Evolutionary conservation across 805 yeast species (phyloP), one percentile per base, ranked within the genome.

Genomic region (Spathaspora boniae): DNA sequence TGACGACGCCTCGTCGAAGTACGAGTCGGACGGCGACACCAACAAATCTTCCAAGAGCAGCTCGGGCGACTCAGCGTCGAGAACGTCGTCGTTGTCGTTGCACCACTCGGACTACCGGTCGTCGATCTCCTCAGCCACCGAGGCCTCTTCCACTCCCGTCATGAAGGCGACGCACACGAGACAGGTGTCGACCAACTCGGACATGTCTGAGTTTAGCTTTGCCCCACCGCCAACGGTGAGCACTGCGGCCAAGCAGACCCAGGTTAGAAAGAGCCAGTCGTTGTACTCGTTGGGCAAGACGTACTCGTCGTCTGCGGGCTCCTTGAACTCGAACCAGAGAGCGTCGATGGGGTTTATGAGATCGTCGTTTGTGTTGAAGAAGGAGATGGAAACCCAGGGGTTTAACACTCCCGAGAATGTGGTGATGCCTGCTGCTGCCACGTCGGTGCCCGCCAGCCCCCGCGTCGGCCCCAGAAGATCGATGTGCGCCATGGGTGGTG

Each of bases 271-370:
- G 16, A 32, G 47, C 51, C 12, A 12, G 20, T 25, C 35, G 11
- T n/a, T 37, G 24, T 19, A 27, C 21, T 22, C 19, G 9, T 21
- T 27, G 14, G 14, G 18, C 20, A 21, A 18, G 9, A 9, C 26
- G 16, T 20, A 19, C 6, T 9, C 31, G 3, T 16, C 25, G 4
- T 22, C 40, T 15, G 9, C 31, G 8, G 18, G 23, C n/a, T 26
- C 32, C 14, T 6, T 25, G 12, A 21, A 19, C 11, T 25, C 38
- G n/a, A 29, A 24, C 16, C 32, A 31, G 4, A 49, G 66, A 31
- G 71, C 65, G 19, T 66, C 72, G 2, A 40, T 58, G 32, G 72
- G 72, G 0, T 67, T 67, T 45, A 67, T 67, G 72, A 60, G 66
- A 50, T 54, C 62, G 34, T 60, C 68, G 26, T 66, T 60, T 45